Evolutionary conservation across 208 protist genomes (phyloP).

Genomic region (Acanthamoeba culbertsoni): DNA sequence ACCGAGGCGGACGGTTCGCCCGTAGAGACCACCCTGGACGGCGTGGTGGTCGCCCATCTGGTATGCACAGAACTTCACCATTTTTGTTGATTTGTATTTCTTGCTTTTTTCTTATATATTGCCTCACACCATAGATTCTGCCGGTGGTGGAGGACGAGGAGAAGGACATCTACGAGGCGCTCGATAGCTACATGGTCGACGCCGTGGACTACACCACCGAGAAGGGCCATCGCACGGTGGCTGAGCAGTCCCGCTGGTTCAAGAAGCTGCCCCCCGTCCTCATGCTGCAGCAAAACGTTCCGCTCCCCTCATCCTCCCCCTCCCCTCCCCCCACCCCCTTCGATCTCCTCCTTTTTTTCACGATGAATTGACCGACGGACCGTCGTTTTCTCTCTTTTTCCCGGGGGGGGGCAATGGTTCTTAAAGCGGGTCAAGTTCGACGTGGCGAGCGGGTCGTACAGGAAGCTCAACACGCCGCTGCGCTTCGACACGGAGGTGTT

Average conservation of each 20-base stretch:
- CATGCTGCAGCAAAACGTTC: constrained; percentile 62
- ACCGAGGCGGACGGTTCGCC: constrained; percentile 31
- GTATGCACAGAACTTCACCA: background rate
- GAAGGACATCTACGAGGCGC: background rate
- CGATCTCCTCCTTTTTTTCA: no score
- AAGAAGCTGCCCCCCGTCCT: constrained; percentile 49
- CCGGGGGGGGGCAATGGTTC: no score
- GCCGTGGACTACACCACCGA: constrained; percentile 57
- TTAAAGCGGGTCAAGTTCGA: constrained; percentile 51
- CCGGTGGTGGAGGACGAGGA: background rate
- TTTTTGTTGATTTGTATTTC: background rate
- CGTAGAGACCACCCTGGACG: constrained; percentile 13
- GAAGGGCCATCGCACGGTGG: constrained; percentile 23
- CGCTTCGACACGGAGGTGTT: constrained; percentile 21
- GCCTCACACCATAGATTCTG: background rate
- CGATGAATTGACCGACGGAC: no score
- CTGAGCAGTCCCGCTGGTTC: constrained; percentile 51
- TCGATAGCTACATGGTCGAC: constrained; percentile 42
- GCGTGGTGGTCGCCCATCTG: constrained; percentile 36
- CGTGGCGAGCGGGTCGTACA: background rate
- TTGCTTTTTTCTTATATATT: background rate
- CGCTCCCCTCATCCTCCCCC: background rate
- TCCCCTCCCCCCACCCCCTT: no score
- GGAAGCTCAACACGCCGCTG: constrained; percentile 19
- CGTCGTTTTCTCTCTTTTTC: no score